Evolutionary conservation across 371 early-diverging fungal genomes (phyloP).

Genomic region (Choanephora cucurbitarum): DNA sequence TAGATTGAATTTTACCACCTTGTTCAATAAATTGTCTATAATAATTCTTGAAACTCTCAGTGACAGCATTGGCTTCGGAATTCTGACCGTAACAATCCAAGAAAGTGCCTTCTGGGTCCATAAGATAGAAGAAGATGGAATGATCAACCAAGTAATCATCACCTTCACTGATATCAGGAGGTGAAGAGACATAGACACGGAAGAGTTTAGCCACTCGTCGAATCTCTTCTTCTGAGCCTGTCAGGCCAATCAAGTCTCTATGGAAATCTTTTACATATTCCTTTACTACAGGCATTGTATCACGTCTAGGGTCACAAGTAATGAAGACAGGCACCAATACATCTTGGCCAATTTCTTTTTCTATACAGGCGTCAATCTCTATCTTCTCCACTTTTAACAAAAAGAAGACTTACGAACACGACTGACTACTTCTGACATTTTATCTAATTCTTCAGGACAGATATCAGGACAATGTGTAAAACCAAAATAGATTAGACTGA

Average conservation of each 20-base stretch:
- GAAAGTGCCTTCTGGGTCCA: constrained; percentile 92
- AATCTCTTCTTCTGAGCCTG: constrained; percentile 86
- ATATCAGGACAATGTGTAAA: constrained; percentile 98
- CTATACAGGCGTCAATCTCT: constrained; percentile 24
- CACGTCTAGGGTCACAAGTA: constrained; percentile 95
- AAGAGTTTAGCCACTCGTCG: constrained; percentile 86
- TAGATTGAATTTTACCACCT: constrained; percentile 44
- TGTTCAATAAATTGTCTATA: constrained; percentile 47
- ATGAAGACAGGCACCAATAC: constrained; percentile 91
- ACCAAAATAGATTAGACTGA: constrained; percentile 93
- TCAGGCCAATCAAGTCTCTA: constrained; percentile 88
- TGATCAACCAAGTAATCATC: constrained; percentile 98
- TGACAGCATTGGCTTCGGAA: constrained; percentile 62
- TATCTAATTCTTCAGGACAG: constrained; percentile 98
- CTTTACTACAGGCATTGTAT: constrained; percentile 79
- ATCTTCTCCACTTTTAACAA: too few relatives aligned
- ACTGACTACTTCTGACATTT: constrained; percentile 92
- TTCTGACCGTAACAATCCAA: constrained; percentile 89
- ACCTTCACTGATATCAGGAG: constrained; percentile 84
- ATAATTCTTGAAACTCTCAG: constrained; percentile 60
- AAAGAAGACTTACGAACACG: constrained; percentile 63
- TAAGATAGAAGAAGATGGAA: constrained; percentile 96
- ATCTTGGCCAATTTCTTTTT: constrained; percentile 58
- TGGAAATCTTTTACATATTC: constrained; percentile 95
- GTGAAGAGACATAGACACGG: constrained; percentile 89